A percentile compares a stretch with the other conserved stretches of the same genome.
These are phyloP conservation scores for Podaxis rugospora DNA, from an alignment of 768 basidiomycete genomes.

Conservation along the genomic window DNA sequence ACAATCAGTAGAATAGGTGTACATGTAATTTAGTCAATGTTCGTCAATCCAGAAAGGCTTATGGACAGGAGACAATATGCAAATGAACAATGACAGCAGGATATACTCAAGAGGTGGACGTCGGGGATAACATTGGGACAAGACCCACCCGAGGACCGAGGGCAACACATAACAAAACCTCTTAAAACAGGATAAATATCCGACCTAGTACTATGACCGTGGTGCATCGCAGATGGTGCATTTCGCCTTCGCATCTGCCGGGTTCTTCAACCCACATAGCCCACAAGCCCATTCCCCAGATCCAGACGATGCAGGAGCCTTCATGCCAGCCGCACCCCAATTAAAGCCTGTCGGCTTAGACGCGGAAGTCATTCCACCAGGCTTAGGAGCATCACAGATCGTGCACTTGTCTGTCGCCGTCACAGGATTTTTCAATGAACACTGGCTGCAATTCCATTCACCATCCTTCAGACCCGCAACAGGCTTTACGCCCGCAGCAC, in stretches of 20 bases:
- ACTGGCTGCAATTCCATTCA: constrained; percentile 51
- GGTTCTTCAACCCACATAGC: constrained; percentile 36
- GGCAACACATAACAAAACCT: background rate
- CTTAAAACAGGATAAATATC: background rate
- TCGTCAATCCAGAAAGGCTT: background rate
- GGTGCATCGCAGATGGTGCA: constrained; percentile 40
- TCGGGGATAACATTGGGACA: background rate
- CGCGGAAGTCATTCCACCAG: constrained; percentile 4
- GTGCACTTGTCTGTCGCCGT: constrained; percentile 42
- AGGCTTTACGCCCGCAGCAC: constrained; percentile 10
- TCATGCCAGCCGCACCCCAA: constrained; percentile 43
- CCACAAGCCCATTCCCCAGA: constrained; percentile 39
- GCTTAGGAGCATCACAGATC: constrained; percentile 41
- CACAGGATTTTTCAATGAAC: constrained; percentile 45
- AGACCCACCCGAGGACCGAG: background rate
- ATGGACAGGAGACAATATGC: background rate
- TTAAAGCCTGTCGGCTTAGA: constrained; percentile 31
- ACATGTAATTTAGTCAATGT: constrained; percentile 10
- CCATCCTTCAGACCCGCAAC: background rate
- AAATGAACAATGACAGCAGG: background rate
- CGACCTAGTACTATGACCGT: background rate
- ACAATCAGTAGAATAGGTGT: constrained; percentile 10
- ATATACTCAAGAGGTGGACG: background rate
- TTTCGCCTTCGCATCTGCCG: constrained; percentile 33
- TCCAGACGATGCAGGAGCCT: constrained; percentile 24